phyloP scores from a whole-genome alignment of 768 basidiomycete genomes.

The Mycena venus region DNA sequence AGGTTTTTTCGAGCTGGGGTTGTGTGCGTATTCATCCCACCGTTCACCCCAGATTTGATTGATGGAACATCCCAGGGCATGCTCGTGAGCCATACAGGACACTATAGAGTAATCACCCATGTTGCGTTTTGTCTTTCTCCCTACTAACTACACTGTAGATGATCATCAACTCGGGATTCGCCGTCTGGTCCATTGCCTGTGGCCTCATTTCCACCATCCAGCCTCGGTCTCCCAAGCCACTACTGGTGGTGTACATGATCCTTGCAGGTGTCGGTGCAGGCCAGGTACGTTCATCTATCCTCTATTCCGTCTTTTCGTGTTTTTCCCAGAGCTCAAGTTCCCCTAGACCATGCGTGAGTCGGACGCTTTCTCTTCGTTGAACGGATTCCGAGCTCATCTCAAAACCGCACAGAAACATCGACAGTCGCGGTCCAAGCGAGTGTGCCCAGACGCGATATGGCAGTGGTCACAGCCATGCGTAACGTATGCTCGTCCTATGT shows the following conservation, averaged over 20 bases:
- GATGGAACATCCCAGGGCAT: constrained; percentile 63
- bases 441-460: constrained; percentile 79
- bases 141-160: constrained; percentile 49
- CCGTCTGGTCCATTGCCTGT: constrained; percentile 76
- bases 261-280: constrained; percentile 74
- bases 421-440: constrained; percentile 83
- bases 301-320: neutral
- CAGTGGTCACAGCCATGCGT: constrained; percentile 77
- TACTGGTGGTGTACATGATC: constrained; percentile 72
- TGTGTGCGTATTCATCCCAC: constrained; percentile 47
- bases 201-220: constrained; percentile 77
- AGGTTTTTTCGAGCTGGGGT: constrained; percentile 71
- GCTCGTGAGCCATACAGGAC: constrained; percentile 73
- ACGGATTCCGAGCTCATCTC: neutral
- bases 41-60: neutral
- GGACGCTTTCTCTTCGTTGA: neutral
- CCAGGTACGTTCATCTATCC: constrained; percentile 52
- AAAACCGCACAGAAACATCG: constrained; percentile 57
- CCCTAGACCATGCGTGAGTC: constrained; percentile 59
- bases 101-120: constrained; percentile 60
- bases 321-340: neutral
- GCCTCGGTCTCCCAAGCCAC: constrained; percentile 58
- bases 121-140: neutral
- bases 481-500: constrained; percentile 56
- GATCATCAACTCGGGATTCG: constrained; percentile 74